Evolutionary conservation across 495 filamentous ascomycete species (phyloP), one percentile per base, ranked within the genome.

Genomic region (Trichodelitschia bisporula): DNA sequence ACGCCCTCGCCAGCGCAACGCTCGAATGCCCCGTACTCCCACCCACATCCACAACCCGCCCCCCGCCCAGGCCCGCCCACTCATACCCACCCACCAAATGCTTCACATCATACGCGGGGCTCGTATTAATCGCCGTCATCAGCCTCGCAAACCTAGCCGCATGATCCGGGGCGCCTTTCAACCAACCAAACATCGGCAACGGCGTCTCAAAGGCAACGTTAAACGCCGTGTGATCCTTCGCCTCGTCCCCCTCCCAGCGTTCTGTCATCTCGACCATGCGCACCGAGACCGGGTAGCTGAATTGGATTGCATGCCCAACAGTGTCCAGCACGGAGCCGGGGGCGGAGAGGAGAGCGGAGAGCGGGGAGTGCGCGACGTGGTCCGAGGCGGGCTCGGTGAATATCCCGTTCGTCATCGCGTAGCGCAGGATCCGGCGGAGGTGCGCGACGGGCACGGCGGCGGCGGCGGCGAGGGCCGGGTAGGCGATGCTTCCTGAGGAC

Each of bases 21-120:
- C 44, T 40, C 18, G 50, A 46, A 37, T 55, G 51, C 12, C 56
- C 56, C n/a, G 37, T 44, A 2, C 52, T 54, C n/a, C 56, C 56
- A n/a, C 56, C 56, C 12, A 55, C 27, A 16, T 29, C 27, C 6
- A 29, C 27, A 15, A 29, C 27, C 15, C 16, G 9, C 27, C 27
- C 27, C 9, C 15, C 16, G 8, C 14, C 27, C 15, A 29, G 27
- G 9, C 9, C 27, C 15, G 27, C 6, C 27, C 27, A 29, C 9
- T 29, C 27, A 29, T 29, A 29, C 8, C n/a, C n/a, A n/a, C 9
- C 18, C 8, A 19, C 8, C 11, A 31, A 4, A 9, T 21, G 15
- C 29, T 18, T 10, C 4, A 17, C 15, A 9, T 18, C 18, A 9
- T 13, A 5, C 4, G 15, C 15, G 10, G 14, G 8, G 15, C 17